phyloP scores from a whole-genome alignment of 768 basidiomycete species.

The Boletus rubropictus region DNA sequence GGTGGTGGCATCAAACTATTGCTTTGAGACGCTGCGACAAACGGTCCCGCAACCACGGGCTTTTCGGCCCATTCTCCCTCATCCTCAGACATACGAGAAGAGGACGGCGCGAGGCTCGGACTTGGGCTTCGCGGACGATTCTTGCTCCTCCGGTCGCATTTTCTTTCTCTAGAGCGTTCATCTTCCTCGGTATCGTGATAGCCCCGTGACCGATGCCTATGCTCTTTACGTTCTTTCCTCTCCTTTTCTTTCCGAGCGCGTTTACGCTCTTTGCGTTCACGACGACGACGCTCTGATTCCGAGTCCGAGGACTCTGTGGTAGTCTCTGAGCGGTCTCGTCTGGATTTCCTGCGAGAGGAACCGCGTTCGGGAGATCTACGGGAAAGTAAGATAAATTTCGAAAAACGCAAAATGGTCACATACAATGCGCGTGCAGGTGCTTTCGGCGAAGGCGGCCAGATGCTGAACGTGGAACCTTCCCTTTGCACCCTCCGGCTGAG shows the following conservation, averaged over 20 bases:
- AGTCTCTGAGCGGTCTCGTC: constrained; percentile 46
- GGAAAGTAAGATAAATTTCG: background rate
- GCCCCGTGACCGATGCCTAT: constrained; percentile 34
- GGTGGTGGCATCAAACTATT: constrained; percentile 24
- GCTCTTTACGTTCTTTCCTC: constrained; percentile 8
- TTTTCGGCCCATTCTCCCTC: constrained; percentile 73
- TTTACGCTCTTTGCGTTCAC: constrained; percentile 55
- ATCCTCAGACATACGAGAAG: constrained; percentile 32
- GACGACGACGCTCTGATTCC: constrained; percentile 55
- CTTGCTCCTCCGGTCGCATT: constrained; percentile 21
- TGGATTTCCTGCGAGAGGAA: constrained; percentile 50
- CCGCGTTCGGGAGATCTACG: constrained; percentile 54
- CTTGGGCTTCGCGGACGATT: constrained; percentile 24
- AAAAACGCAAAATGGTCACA: background rate
- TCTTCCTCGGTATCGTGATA: constrained; percentile 34
- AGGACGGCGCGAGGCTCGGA: constrained; percentile 30
- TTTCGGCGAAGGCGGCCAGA: constrained; percentile 81
- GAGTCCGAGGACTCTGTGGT: constrained; percentile 42
- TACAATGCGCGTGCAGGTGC: constrained; percentile 46
- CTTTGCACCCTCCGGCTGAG: constrained; percentile 67
- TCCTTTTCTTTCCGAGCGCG: constrained; percentile 32
- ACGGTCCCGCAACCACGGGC: constrained; percentile 27
- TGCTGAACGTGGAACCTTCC: constrained; percentile 45
- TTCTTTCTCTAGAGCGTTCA: constrained; percentile 28
- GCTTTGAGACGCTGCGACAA: constrained; percentile 21